These are phyloP conservation scores for Bromus sterilis DNA, from an alignment of 176 grass and related monocot genomes.

Conservation along the genomic window DNA sequence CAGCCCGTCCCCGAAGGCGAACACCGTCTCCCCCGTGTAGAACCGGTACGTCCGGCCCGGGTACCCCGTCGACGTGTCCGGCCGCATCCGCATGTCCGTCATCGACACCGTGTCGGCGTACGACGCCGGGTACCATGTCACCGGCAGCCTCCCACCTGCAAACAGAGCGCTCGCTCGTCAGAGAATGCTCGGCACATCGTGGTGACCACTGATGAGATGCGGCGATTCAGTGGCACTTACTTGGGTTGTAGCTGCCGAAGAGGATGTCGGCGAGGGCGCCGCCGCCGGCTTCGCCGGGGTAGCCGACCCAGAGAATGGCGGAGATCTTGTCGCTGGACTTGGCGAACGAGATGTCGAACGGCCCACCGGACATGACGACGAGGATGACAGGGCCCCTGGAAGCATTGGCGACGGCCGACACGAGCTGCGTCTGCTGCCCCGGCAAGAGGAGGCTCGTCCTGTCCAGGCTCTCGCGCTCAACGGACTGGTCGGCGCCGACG, in stretches of 20 bases:
- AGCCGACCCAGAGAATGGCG: conserved; percentile 82
- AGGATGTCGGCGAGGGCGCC: conserved; percentile 75
- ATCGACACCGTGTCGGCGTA: conserved; percentile 56
- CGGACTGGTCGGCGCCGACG: conserved; percentile 61
- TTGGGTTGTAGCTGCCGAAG: conserved; percentile 73
- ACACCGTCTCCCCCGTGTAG: conserved; percentile 77
- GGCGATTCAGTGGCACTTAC: conserved; percentile 15
- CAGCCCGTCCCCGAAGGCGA: conserved; percentile 81
- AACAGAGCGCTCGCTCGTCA: neutral
- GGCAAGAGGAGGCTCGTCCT: conserved; percentile 63
- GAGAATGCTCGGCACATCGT: neutral
- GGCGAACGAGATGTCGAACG: conserved; percentile 63
- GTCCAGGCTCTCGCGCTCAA: conserved; percentile 80
- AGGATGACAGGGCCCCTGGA: conserved; percentile 71
- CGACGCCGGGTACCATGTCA: conserved; percentile 86
- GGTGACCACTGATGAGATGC: neutral
- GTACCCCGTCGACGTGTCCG: conserved; percentile 45
- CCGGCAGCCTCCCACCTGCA: conserved; percentile 73
- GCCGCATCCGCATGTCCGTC: conserved; percentile 90
- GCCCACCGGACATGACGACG: conserved; percentile 89
- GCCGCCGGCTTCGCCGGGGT: conserved; percentile 87
- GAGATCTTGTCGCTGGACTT: conserved; percentile 51
- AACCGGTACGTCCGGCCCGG: conserved; percentile 92
- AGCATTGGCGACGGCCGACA: conserved; percentile 61
- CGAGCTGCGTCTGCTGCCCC: conserved; percentile 51